phyloP scores from a whole-genome alignment of 768 basidiomycete species.

The Boletus sensibilis region DNA sequence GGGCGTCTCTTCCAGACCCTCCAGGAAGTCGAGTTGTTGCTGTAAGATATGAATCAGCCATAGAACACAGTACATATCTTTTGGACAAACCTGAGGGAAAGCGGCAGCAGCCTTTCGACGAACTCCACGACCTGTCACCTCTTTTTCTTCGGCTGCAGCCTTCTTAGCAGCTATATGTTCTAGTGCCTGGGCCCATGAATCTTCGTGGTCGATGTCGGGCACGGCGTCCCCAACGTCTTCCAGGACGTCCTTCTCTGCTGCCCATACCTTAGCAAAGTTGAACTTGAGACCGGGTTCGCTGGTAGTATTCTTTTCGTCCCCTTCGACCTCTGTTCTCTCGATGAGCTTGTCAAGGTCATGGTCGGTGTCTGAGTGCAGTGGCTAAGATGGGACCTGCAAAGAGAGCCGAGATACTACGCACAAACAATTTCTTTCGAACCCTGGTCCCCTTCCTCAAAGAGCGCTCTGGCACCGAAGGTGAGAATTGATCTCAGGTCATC shows the following conservation, averaged over 20 bases:
- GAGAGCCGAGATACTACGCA: conserved; percentile 32
- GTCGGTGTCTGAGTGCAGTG: conserved; percentile 57
- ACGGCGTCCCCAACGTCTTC: conserved; percentile 63
- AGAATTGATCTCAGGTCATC: conserved; percentile 89
- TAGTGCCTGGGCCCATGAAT: conserved; percentile 83
- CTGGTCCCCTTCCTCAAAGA: conserved; percentile 68
- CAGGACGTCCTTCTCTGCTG: conserved; percentile 67
- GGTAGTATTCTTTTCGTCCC: conserved; percentile 49
- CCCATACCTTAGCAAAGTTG: conserved; percentile 91
- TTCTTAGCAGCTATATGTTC: conserved; percentile 45
- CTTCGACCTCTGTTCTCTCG: conserved; percentile 77
- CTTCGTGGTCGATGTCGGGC: conserved; percentile 48
- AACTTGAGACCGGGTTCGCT: conserved; percentile 63
- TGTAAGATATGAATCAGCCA: conserved; percentile 6
- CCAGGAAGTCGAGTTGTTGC: conserved; percentile 35
- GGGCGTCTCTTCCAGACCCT: conserved; percentile 38
- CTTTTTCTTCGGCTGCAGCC: conserved; percentile 43
- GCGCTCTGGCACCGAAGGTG: conserved; percentile 81
- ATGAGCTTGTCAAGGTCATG: conserved; percentile 84
- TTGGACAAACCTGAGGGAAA: conserved; percentile 35
- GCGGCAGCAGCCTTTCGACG: conserved; percentile 66
- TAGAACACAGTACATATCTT: neutral
- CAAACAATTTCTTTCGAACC: conserved; percentile 67
- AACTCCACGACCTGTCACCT: conserved; percentile 68
- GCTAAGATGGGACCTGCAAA: neutral